These are phyloP conservation scores for Hyaloscypha finlandica DNA, from an alignment of 495 filamentous ascomycete species.

Conservation along the genomic window DNA sequence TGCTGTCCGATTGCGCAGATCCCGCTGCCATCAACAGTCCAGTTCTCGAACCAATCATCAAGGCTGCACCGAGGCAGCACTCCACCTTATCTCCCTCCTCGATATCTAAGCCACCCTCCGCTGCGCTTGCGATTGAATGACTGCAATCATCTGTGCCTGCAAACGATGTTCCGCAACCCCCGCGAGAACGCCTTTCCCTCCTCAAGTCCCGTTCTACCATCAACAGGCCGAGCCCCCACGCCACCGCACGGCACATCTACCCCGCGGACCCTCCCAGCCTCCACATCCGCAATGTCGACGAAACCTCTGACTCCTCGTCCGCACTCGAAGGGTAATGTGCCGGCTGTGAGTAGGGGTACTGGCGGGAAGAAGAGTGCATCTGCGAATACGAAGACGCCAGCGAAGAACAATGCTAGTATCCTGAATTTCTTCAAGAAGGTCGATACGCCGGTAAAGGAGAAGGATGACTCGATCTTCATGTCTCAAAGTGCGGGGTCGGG, in stretches of 20 bases:
- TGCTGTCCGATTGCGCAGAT: neutral
- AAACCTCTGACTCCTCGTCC: constrained; percentile 32
- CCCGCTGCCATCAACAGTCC: neutral
- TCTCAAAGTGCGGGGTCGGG: constrained; percentile 15
- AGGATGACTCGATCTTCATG: constrained; percentile 38
- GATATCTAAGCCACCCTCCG: neutral
- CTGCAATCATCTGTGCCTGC: neutral
- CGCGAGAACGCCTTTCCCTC: constrained; percentile 35
- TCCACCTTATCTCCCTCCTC: neutral
- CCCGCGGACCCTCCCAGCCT: constrained; percentile 2
- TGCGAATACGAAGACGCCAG: constrained; percentile 3
- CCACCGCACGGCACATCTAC: constrained; percentile 34
- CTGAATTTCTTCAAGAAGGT: constrained; percentile 81
- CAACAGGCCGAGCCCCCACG: constrained; percentile 45
- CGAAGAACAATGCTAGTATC: constrained; percentile 67
- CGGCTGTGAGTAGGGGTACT: constrained; percentile 4
- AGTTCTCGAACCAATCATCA: neutral
- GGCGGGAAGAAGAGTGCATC: constrained; percentile 16
- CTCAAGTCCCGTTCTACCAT: constrained; percentile 33
- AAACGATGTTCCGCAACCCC: constrained; percentile 45
- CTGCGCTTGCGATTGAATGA: neutral
- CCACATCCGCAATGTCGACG: constrained; percentile 26
- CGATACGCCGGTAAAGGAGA: constrained; percentile 43
- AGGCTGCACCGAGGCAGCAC: neutral
- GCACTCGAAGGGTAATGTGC: constrained; percentile 29